Conservation (phyloP, 176 grass and related monocot genomes). For the Aechmea fasciata region DNA sequence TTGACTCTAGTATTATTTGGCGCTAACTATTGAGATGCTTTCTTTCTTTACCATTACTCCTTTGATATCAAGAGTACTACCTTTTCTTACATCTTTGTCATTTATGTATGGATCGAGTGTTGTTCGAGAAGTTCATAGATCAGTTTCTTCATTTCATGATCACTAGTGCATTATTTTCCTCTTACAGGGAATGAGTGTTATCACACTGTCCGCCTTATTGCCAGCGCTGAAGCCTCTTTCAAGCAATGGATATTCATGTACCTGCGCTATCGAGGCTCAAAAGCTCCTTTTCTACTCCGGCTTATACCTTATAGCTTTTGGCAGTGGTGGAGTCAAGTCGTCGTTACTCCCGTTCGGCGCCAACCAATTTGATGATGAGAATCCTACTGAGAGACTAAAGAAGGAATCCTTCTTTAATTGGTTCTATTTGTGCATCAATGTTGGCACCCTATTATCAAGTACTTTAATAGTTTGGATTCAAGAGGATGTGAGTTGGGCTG, state of each 20-base stretch:
- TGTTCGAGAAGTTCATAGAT: too few relatives aligned
- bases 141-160: background rate
- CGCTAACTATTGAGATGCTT: too few relatives aligned
- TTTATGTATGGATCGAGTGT: too few relatives aligned
- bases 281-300: slow-evolving; percentile 36
- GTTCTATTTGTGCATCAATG: slow-evolving; percentile 63
- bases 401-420: slow-evolving; percentile 62
- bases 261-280: background rate
- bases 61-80: too few relatives aligned
- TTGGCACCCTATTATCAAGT: slow-evolving; percentile 48
- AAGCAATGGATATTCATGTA: slow-evolving; percentile 15
- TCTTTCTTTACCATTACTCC: too few relatives aligned
- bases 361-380: slow-evolving; percentile 59
- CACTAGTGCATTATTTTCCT: background rate
- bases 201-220: slow-evolving; percentile 51
- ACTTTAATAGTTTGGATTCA: slow-evolving; percentile 59
- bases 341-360: slow-evolving; percentile 61
- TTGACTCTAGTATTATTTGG: too few relatives aligned
- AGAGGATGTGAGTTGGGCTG: slow-evolving; percentile 52
- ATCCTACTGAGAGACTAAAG: slow-evolving; percentile 29
- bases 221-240: slow-evolving; percentile 20
- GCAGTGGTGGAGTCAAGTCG: slow-evolving; percentile 50
- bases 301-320: slow-evolving; percentile 65
- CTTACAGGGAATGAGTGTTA: slow-evolving; percentile 34
- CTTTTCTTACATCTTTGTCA: too few relatives aligned